phyloP scores from a whole-genome alignment of 768 basidiomycete genomes.

The Hortiboletus flavorubellus region DNA sequence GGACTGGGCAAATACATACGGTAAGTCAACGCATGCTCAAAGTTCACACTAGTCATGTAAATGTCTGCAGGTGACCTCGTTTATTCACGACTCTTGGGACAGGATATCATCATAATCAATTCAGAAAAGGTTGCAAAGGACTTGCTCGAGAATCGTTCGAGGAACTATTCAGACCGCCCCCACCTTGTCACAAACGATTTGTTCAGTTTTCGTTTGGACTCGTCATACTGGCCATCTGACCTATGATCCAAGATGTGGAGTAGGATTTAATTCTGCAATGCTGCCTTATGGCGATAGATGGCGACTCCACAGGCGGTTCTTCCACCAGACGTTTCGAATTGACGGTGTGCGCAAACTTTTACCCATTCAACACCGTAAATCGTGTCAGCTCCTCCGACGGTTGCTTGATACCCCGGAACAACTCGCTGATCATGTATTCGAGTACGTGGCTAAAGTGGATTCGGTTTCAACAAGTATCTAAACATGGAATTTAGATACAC shows the following conservation, averaged over 20 bases:
- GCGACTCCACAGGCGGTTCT: conserved; percentile 8
- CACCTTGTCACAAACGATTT: conserved; percentile 4
- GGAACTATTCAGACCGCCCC: conserved; percentile 49
- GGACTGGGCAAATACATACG: conserved; percentile 29
- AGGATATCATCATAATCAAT: conserved; percentile 44
- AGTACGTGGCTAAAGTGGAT: background rate
- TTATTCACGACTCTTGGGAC: conserved; percentile 45
- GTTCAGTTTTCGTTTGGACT: conserved; percentile 2
- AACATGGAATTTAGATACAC: background rate
- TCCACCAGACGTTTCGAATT: conserved; percentile 15
- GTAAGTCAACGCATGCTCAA: background rate
- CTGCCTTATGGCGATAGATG: background rate
- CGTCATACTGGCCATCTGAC: background rate
- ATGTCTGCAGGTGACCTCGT: conserved; percentile 38
- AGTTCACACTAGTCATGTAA: background rate
- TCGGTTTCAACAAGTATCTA: background rate
- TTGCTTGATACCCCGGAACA: conserved; percentile 31
- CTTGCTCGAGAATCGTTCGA: conserved; percentile 43
- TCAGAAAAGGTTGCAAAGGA: conserved; percentile 39
- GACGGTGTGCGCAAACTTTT: conserved; percentile 18
- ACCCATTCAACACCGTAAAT: conserved; percentile 23
- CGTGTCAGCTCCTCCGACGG: conserved; percentile 27
- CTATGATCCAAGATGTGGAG: conserved; percentile 1
- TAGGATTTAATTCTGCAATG: conserved; percentile 13
- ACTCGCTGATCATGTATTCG: conserved; percentile 28